Evolutionary conservation across 2,329 filamentous ascomycete genomes (phyloP), one percentile per base, ranked within the genome.

Genomic region (Colletotrichum sublineola): DNA sequence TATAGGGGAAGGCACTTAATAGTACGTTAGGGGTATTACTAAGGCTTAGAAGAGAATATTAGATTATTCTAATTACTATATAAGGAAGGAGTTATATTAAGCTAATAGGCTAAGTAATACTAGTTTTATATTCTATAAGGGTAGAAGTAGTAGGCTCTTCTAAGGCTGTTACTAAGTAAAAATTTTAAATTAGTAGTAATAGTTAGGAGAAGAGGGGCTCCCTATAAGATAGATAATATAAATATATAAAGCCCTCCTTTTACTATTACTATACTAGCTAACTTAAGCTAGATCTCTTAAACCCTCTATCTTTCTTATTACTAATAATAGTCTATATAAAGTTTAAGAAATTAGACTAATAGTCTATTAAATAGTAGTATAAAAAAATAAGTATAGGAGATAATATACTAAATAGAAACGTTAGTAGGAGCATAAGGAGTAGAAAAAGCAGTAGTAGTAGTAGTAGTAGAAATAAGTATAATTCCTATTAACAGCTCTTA

Each of bases 301-400:
- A 40, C 38, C 33, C 3, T 7, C 50, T 18, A 33, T 64, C 31
- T 24, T n/a, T n/a, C n/a, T 56, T 56, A 40, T 12, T 65, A 31
- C 40, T 9, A n/a, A 65, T 3, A 2, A 65, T 65, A 8, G 40
- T 12, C 20, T 31, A 14, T 2, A 2, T 6, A 57, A 12, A 65
- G 24, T 65, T 65, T 6, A 65, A 6, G 29, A 12, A 56, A 55
- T 50, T n/a, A n/a, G n/a, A n/a, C 56, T 3, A 38, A 64, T 15
- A 64, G 50, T 64, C 50, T 7, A 64, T 64, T 1, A 24, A 24
- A 64, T 36, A 36, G 62, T 29, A 64, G n/a, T n/a, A n/a, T n/a
- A n/a, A n/a, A n/a, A n/a, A n/a, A n/a, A n/a, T n/a, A n/a, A n/a
- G n/a, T n/a, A n/a, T n/a, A n/a, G n/a, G n/a, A n/a, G n/a, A n/a